Evolutionary conservation across 2,329 filamentous ascomycete species (phyloP).

Genomic region (Monilinia aucupariae): DNA sequence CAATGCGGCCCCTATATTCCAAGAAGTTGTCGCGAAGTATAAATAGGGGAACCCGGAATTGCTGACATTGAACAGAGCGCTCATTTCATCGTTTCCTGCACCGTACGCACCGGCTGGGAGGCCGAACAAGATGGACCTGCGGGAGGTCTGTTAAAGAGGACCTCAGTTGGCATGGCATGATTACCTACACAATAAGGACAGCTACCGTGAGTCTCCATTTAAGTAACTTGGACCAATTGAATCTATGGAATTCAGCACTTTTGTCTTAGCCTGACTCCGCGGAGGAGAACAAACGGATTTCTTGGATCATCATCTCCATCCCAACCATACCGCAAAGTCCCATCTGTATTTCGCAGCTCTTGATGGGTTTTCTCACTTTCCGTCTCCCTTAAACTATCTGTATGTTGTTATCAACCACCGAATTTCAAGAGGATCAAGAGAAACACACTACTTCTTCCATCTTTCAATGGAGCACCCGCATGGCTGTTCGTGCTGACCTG

Average conservation of each 20-base stretch:
- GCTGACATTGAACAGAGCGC: constrained; percentile 34
- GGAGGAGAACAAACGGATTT: not conserved
- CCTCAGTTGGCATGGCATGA: not conserved
- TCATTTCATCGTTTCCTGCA: constrained; percentile 36
- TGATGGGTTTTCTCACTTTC: not conserved
- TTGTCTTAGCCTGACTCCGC: not conserved
- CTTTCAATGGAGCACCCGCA: not conserved
- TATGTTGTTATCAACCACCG: not conserved
- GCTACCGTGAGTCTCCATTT: constrained; percentile 10
- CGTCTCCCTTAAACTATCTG: not conserved
- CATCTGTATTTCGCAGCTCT: constrained; percentile 6
- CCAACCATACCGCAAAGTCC: constrained; percentile 2
- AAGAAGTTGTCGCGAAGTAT: constrained; percentile 40
- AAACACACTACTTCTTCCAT: not conserved
- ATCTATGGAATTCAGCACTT: not conserved
- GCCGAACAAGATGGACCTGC: constrained; percentile 38
- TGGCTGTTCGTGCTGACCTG: not conserved
- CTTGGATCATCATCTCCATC: constrained; percentile 3
- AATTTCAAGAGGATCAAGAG: not conserved
- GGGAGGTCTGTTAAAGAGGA: not conserved
- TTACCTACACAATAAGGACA: not conserved
- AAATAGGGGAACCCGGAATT: constrained; percentile 38
- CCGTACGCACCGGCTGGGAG: constrained; percentile 30
- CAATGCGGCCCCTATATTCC: constrained; percentile 40
- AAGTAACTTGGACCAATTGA: constrained; percentile 1